Conservation (phyloP, 768 basidiomycete species). For the Mycena polygramma region DNA sequence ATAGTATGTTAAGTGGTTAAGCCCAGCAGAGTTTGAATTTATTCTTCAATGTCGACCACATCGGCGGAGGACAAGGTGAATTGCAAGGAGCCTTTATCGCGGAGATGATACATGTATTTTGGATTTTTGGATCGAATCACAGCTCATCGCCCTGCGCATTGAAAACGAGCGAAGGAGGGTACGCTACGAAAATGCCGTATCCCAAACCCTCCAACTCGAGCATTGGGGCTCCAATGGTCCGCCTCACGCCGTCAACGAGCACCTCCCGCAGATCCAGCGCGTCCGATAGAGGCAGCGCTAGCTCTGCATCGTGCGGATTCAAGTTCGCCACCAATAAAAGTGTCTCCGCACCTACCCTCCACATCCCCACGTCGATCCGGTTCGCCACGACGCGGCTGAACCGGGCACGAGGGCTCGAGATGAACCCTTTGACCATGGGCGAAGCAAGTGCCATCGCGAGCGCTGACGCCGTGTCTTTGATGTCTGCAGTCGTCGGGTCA, state of each 20-base stretch:
- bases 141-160: constrained; percentile 20
- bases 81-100: neutral
- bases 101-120: constrained; percentile 20
- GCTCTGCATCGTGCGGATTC: constrained; percentile 39
- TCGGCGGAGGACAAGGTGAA: too few species aligned
- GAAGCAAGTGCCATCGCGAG: constrained; percentile 47
- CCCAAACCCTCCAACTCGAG: constrained; percentile 32
- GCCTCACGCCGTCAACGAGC: constrained; percentile 25
- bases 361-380: constrained; percentile 50
- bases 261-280: constrained; percentile 19
- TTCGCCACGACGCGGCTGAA: constrained; percentile 39
- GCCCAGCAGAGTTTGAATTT: too few species aligned
- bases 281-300: constrained; percentile 23
- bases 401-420: constrained; percentile 43
- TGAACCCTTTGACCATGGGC: constrained; percentile 42
- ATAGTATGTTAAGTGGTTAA: too few species aligned
- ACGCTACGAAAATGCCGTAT: constrained; percentile 22
- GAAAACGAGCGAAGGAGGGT: neutral
- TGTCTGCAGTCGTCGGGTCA: constrained; percentile 54
- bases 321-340: constrained; percentile 52
- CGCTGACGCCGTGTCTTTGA: constrained; percentile 51
- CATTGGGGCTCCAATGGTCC: neutral
- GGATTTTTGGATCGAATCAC: constrained; percentile 1
- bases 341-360: constrained; percentile 47
- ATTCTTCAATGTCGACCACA: too few species aligned